A percentile compares a stretch with the other conserved stretches of the same genome.
These are phyloP conservation scores for Heteromeles arbutifolia DNA, from an alignment of 306 rosid species.

Conservation along the genomic window DNA sequence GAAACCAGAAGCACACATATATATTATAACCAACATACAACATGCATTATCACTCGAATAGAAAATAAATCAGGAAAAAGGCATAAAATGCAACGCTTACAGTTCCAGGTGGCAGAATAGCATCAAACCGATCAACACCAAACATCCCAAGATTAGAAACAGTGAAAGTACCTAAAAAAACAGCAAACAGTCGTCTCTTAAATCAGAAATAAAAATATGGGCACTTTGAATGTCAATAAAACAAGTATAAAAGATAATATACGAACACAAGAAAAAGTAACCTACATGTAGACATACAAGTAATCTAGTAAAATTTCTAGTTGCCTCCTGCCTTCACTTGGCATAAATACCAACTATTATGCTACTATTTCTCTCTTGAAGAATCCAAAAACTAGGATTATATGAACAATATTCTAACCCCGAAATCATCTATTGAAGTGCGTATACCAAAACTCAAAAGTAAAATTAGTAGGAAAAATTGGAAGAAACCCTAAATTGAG, in stretches of 20 bases:
- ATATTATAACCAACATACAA: background rate
- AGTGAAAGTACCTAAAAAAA: slow-evolving; percentile 72
- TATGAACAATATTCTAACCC: background rate
- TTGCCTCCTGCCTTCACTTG: background rate
- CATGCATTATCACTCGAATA: background rate
- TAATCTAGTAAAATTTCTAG: background rate
- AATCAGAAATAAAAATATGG: background rate
- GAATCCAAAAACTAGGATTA: background rate
- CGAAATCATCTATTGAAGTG: background rate
- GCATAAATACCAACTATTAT: background rate
- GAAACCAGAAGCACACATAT: slow-evolving; percentile 5
- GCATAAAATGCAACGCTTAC: slow-evolving; percentile 29
- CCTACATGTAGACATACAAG: no score
- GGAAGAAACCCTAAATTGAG: background rate
- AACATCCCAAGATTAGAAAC: slow-evolving; percentile 96
- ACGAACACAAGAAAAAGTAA: no score
- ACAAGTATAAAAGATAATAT: no score
- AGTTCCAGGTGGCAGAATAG: slow-evolving; percentile 96
- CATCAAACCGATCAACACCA: slow-evolving; percentile 96
- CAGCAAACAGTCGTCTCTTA: background rate
- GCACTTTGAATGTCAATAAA: background rate
- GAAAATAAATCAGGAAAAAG: background rate
- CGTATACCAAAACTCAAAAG: background rate
- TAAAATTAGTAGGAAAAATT: background rate
- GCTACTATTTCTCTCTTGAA: no score